A percentile compares a stretch with the other conserved stretches of the same genome.
These are phyloP conservation scores for Pseudozyma hubeiensis DNA, from an alignment of 1,284 basidiomycete genomes.

Conservation along the genomic window DNA sequence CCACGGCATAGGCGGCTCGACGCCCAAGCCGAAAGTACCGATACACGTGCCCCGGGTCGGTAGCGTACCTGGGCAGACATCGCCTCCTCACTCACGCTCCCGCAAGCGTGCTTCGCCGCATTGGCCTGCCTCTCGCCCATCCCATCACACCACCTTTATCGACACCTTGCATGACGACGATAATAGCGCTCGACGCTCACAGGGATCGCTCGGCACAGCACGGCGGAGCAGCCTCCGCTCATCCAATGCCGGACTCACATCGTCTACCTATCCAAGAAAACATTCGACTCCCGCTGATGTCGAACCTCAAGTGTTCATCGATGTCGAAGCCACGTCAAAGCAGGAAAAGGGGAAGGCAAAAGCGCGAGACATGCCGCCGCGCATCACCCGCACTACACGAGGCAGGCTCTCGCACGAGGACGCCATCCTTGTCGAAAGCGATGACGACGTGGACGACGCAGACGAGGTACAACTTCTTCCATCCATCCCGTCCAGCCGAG, in stretches of 20 bases:
- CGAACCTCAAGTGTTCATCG: not conserved
- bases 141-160: not conserved
- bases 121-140: not conserved
- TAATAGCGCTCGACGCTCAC: not conserved
- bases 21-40: not conserved
- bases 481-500: not conserved
- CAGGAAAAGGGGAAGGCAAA: constrained; percentile 27
- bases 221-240: not conserved
- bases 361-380: constrained; percentile 8
- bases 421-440: constrained; percentile 4
- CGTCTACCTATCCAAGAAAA: not conserved
- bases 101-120: not conserved
- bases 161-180: constrained; percentile 5
- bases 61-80: not conserved
- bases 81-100: not conserved
- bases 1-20: constrained; percentile 3
- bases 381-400: constrained; percentile 3
- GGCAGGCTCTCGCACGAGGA: constrained; percentile 6
- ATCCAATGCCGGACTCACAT: not conserved
- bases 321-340: not conserved
- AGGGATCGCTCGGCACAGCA: not conserved
- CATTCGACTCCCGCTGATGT: not conserved
- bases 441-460: constrained; percentile 8
- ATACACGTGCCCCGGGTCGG: constrained; percentile 18
- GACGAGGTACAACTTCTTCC: not conserved